phyloP scores from a whole-genome alignment of 169 alveolate genomes.

The Plasmodium gaboni region DNA sequence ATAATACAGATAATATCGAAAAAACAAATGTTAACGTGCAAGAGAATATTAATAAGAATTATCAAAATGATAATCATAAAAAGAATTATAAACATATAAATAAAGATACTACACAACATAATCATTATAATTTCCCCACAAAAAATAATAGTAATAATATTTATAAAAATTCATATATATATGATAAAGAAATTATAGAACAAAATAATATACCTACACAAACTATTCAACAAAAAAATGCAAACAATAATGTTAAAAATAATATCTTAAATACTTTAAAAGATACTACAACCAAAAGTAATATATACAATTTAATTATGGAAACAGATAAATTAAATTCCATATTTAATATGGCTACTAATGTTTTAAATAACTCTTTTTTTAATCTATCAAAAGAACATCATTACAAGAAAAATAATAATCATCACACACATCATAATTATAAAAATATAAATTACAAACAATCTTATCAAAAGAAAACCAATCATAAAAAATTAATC shows the following conservation, averaged over 20 bases:
- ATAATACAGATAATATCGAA: not conserved
- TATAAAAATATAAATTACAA: not conserved
- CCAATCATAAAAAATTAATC: not conserved
- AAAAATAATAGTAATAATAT: not conserved
- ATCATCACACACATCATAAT: not conserved
- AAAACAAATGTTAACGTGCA: not conserved
- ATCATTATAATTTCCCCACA: not conserved
- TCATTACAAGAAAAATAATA: not conserved
- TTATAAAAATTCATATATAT: not conserved
- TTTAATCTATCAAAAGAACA: constrained; percentile 45
- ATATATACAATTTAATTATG: constrained; percentile 60
- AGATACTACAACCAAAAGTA: constrained; percentile 38
- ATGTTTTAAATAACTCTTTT: constrained; percentile 60
- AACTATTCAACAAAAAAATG: no score
- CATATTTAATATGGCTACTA: constrained; percentile 50
- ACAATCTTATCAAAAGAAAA: not conserved
- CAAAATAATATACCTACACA: not conserved
- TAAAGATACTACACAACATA: not conserved
- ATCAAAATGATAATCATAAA: not conserved
- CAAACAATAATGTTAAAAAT: not conserved
- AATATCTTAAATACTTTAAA: constrained; percentile 10
- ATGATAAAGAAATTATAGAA: not conserved
- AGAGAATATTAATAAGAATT: not conserved
- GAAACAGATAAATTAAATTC: constrained; percentile 62
- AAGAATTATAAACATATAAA: not conserved